Base-by-base conservation (phyloP, 495 filamentous ascomycete species). In the Neurospora sp. region DNA sequence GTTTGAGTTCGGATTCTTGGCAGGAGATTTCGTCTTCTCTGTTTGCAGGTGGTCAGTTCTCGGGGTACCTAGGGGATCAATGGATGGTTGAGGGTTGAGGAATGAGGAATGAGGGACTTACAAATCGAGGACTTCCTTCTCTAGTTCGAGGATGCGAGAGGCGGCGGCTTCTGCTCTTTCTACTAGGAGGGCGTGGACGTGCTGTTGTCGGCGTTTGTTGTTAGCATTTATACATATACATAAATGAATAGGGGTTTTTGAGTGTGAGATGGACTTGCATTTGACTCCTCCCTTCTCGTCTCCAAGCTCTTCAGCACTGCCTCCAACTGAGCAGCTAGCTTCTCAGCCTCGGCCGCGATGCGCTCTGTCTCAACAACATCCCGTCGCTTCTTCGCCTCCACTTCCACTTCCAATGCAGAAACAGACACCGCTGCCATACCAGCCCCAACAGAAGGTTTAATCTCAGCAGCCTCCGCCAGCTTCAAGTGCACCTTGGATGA, bases 101-200 rank as follows among this genome's bases (percentile, higher is more conserved):
- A 8, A 20, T n/a, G 59, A 73, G 61, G 39, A 14, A 27, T 4
- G 18, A 5, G 27, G 20, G 22, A 80, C 85, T 75, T 76, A 87
- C 84, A 88, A 80, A 39, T 86, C 82, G 59, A 75, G 71, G 16
- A 87, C 73, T 14, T 83, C 80, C 37, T 81, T 81, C 71, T 89
- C 86, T 22, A 89, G 81, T 37, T 83, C 75, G 31, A 87, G 76
- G 61, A 89, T 87, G 22, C 83, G 82, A 72, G 84, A 80, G 27
- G 87, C 86, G 39, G 86, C 86, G 9, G 82, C 82, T 73, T 88
- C 86, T 42, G 82, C 82, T 22, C 86, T 80, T 37, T 82, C 81
- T 68, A 88, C 80, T 4, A 87, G 79, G 44, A 89, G 74, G 12
- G 79, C 80, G 70, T 87, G 86, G 70, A 89, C 84, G 73, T 89